Base-by-base conservation (phyloP, 176 grass and related monocot species). In the Aegilops bicornis region DNA sequence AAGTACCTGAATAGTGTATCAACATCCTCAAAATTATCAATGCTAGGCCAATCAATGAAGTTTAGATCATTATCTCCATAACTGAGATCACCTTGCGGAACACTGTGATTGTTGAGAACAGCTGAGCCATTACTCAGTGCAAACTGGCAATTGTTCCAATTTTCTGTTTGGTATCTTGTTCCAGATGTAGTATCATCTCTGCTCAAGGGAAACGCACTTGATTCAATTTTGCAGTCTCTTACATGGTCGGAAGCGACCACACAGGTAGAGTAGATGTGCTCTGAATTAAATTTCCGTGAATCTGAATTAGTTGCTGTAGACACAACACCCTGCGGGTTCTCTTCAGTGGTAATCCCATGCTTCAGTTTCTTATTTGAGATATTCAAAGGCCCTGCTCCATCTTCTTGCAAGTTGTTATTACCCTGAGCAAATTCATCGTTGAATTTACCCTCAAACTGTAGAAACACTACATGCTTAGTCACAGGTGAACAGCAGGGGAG, bases 1-100 rank as follows among this genome's bases (percentile, higher is more conserved):
- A 69, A 84, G 74, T 94, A 98, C 96, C 96, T 98, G 93, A 98
- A 98, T 64, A 98, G 82, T 87, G 78, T 90, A 42, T 95, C 96
- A 7, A 98, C 88, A 80, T 95, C 96, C 83, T 95, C 93, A 25
- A 94, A 95, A 90, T 95, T 95, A 67, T 94, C 96, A 59, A 98
- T 98, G 60, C 84, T 79, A 65, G 90, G 91, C 96, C 96, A 98
- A 75, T 98, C 93, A 45, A 92, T 92, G 79, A 94, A 94, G 77
- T 80, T 86, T 61, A 98, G 81, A 89, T 98, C 92, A 93, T 87
- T 91, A 78, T 91, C 91, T 73, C 80, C 84, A 78, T 91, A 93
- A 78, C 25, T 86, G 29, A 88, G 77, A 23, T 20, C 79, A 86
- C 79, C 89, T 61, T 86, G 82, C 2, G 36, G 61, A 86, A 78